Evolutionary conservation across 257 asterid genomes (phyloP).

Genomic region (Anisodus acutangulus): DNA sequence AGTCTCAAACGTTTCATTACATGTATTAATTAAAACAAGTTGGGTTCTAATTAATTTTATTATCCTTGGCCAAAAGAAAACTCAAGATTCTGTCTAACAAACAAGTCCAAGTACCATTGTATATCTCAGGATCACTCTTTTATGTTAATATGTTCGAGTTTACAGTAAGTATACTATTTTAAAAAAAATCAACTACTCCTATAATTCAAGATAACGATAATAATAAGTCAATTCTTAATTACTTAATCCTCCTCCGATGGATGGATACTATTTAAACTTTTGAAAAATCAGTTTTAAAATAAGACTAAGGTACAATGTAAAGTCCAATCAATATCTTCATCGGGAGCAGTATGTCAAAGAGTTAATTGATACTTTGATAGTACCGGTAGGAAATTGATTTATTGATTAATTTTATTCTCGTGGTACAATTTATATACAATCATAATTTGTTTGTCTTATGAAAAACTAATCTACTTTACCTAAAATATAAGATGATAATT

Average conservation of each 20-base stretch:
- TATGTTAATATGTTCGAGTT: no score
- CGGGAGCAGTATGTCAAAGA: neutral
- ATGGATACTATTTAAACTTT: neutral
- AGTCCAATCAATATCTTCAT: no score
- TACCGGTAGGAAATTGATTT: no score
- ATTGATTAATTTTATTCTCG: no score
- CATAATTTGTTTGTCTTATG: no score
- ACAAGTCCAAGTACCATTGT: neutral
- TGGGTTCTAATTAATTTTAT: neutral
- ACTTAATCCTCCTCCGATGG: neutral
- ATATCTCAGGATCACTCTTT: neutral
- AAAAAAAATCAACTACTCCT: neutral
- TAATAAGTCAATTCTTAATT: neutral
- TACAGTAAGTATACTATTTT: neutral
- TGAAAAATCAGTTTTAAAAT: neutral
- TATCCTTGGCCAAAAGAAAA: neutral
- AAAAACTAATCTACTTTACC: no score
- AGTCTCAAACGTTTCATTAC: neutral
- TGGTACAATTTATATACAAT: no score
- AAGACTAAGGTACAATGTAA: neutral
- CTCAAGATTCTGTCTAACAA: neutral
- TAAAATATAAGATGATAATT: no score
- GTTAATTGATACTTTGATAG: neutral
- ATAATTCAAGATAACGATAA: neutral
- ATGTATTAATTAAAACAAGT: conserved; percentile 9